Evolutionary conservation across 2,329 filamentous ascomycete genomes (phyloP).

Genomic region (Torrubiella hemipterigena): DNA sequence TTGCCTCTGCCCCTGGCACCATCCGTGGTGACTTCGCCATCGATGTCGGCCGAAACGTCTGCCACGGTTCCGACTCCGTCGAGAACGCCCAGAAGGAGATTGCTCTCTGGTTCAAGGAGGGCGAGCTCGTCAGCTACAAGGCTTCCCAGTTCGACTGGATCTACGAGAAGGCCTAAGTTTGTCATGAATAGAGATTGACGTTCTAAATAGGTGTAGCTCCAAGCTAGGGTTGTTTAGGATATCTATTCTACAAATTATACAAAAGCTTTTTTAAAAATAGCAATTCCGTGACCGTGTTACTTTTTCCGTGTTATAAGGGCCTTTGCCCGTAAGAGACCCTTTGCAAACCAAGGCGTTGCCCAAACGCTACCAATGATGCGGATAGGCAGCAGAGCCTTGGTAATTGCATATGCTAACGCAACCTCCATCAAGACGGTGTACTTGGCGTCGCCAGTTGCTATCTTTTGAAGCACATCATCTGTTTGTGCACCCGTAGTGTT

Average conservation of each 20-base stretch:
- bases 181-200: background rate
- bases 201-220: background rate
- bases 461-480: conserved; percentile 20
- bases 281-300: conserved; percentile 6
- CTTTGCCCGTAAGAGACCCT: conserved; percentile 39
- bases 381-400: conserved; percentile 70
- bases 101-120: conserved; percentile 90
- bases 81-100: conserved; percentile 99
- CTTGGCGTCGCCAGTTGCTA: conserved; percentile 27
- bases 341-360: conserved; percentile 88
- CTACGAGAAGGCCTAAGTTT: conserved; percentile 71
- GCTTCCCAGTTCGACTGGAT: conserved; percentile 79
- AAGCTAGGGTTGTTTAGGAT: background rate
- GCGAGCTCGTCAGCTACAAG: conserved; percentile 80
- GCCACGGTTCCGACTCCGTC: conserved; percentile 97
- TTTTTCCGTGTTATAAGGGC: no score
- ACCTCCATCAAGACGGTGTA: conserved; percentile 55
- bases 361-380: conserved; percentile 70
- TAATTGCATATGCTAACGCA: conserved; percentile 82
- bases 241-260: background rate
- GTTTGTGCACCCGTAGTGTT: conserved; percentile 6
- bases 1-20: conserved; percentile 87
- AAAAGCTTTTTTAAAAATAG: conserved; percentile 1
- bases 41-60: conserved; percentile 85
- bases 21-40: conserved; percentile 93